These are phyloP conservation scores for Rhizopogon salebrosus DNA, from an alignment of 768 basidiomycete genomes.

Conservation along the genomic window DNA sequence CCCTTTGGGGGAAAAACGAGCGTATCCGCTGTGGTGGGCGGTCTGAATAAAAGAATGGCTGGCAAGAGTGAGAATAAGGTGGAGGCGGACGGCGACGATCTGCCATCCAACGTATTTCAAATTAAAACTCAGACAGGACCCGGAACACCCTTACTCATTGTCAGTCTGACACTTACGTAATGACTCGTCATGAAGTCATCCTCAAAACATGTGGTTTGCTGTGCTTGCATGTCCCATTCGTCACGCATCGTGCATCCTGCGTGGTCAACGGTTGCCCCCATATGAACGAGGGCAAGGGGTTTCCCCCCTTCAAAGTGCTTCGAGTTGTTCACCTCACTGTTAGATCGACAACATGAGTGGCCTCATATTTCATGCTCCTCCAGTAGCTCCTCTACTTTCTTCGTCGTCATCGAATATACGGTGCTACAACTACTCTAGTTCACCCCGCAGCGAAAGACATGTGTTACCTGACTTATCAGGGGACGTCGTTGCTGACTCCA, in stretches of 20 bases:
- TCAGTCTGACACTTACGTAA: too few relatives aligned
- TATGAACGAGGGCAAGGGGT: neutral
- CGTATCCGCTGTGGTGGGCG: slow-evolving; percentile 22
- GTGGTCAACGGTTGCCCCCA: neutral
- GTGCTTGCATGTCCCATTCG: too few relatives aligned
- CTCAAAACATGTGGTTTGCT: too few relatives aligned
- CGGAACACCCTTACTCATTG: too few relatives aligned
- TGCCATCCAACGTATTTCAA: too few relatives aligned
- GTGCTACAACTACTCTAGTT: neutral
- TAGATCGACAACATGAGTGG: neutral
- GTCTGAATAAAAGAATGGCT: slow-evolving; percentile 15
- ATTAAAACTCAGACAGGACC: slow-evolving; percentile 6
- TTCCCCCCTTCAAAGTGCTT: neutral
- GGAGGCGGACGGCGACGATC: slow-evolving; percentile 4
- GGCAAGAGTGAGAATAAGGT: neutral
- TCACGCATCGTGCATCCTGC: too few relatives aligned
- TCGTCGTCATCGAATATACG: neutral
- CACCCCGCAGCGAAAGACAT: neutral
- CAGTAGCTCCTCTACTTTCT: neutral
- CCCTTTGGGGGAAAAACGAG: slow-evolving; percentile 18
- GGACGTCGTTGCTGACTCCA: neutral
- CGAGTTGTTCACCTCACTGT: too few relatives aligned
- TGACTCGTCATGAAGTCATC: too few relatives aligned
- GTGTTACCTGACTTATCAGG: neutral
- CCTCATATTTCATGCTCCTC: slow-evolving; percentile 1